These are phyloP conservation scores for Beauveria asiatica DNA, from an alignment of 2,329 filamentous ascomycete species.

Conservation along the genomic window DNA sequence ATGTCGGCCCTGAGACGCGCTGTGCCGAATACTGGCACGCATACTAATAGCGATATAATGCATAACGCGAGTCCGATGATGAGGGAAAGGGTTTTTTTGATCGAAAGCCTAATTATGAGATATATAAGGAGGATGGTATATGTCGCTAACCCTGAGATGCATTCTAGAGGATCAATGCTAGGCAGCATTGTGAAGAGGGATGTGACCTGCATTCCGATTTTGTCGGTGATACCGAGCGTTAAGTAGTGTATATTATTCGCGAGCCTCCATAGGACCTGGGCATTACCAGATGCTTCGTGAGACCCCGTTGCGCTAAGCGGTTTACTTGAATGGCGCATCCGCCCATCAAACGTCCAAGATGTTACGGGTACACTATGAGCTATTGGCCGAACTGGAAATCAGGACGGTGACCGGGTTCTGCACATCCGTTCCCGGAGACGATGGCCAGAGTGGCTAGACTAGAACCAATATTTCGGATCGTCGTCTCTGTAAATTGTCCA, in stretches of 20 bases:
- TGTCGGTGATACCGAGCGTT: background rate
- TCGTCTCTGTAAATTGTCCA: too few relatives aligned
- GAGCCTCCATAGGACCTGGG: too few relatives aligned
- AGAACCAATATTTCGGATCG: too few relatives aligned
- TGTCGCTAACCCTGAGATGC: background rate
- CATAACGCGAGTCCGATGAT: background rate
- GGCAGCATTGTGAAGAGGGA: background rate
- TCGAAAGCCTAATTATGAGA: background rate
- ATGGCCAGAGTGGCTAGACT: too few relatives aligned
- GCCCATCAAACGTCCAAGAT: too few relatives aligned
- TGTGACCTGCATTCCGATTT: background rate
- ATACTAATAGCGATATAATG: background rate
- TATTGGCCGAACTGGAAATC: too few relatives aligned
- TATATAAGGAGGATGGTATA: background rate
- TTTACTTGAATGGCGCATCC: too few relatives aligned
- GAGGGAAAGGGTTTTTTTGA: background rate
- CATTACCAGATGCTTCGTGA: too few relatives aligned
- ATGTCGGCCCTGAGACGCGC: background rate
- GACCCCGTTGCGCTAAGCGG: too few relatives aligned
- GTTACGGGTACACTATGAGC: too few relatives aligned
- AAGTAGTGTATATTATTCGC: background rate
- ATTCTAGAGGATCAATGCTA: background rate
- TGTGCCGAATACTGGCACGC: background rate
- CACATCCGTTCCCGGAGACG: too few relatives aligned
- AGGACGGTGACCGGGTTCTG: too few relatives aligned